Base-by-base conservation (phyloP, 768 basidiomycete genomes). In the Podaxis sp. region DNA sequence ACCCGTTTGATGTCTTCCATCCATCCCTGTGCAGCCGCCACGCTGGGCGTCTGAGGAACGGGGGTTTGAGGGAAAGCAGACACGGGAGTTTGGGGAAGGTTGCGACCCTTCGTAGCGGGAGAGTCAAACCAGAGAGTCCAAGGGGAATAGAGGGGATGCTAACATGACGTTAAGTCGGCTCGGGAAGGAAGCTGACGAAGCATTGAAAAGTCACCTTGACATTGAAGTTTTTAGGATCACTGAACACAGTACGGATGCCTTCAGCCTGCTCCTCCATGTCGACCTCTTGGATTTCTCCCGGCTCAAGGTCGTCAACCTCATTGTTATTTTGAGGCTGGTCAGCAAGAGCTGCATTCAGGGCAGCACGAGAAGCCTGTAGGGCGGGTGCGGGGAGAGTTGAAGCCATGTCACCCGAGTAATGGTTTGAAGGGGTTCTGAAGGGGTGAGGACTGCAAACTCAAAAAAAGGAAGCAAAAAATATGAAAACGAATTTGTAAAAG, bases 81-180 rank as follows among this genome's bases (percentile, higher is more conserved):
- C 49, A 89, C 74, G 61, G 91, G 91, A 22, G 92, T 93, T 76
- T 93, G 92, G 22, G 92, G 92, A 53, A 93, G 80, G 77, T 93
- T 93, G 59, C 95, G 88, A 61, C 89, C 89, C 77, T 98, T 98
- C 36, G 93, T 94, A 49, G 87, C 84, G 0, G 93, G 93, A 39
- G 96, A 96, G 73, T 99, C 96, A 73, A 98, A 99, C 95, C 95
- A 98, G 30, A 99, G 87, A 6, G 95, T 98, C 96, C 96, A 97
- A 8, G 91, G 82, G 30, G 95, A 95, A 76, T 87, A 96, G 49
- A 98, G 85, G 12, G 95, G 95, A 72, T 98, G 95, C 95, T 97
- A 68, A 39, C 52, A 30, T 15, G 17, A 17, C 4, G 48, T 57
- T 30, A 46, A 26, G 19, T 9, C 22, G 30, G 3, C 9, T 24